phyloP scores from a whole-genome alignment of 176 grass and related monocot species.

The Oryza nivara region DNA sequence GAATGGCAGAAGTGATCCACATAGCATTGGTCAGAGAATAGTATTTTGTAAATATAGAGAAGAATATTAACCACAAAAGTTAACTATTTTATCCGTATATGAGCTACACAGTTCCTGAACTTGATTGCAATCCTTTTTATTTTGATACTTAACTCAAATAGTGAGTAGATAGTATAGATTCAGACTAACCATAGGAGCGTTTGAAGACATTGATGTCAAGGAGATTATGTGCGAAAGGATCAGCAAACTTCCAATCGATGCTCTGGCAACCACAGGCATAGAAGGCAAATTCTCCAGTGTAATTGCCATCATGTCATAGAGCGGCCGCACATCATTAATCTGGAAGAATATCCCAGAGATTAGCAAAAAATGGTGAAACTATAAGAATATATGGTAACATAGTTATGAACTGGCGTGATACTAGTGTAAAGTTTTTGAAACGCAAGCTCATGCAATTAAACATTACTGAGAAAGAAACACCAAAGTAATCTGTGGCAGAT shows the following conservation, averaged over 20 bases:
- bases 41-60: slow-evolving; percentile 26
- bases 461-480: slow-evolving; percentile 23
- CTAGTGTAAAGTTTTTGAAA: slow-evolving; percentile 2
- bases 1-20: neutral
- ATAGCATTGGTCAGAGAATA: slow-evolving; percentile 7
- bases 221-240: slow-evolving; percentile 94
- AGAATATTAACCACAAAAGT: neutral
- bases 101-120: slow-evolving; percentile 18
- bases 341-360: slow-evolving; percentile 45
- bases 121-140: slow-evolving; percentile 8
- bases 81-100: neutral
- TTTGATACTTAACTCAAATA: slow-evolving; percentile 11
- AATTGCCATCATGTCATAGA: slow-evolving; percentile 94
- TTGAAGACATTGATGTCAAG: slow-evolving; percentile 66
- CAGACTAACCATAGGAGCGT: slow-evolving; percentile 55
- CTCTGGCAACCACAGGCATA: slow-evolving; percentile 69
- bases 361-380: slow-evolving; percentile 31
- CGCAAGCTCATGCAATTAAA: neutral
- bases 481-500: slow-evolving; percentile 9
- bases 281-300: slow-evolving; percentile 79
- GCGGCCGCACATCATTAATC: slow-evolving; percentile 71
- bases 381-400: slow-evolving; percentile 5
- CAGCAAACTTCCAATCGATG: slow-evolving; percentile 84
- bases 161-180: slow-evolving; percentile 25
- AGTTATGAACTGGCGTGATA: neutral